Evolutionary conservation across 1,284 basidiomycete genomes (phyloP), one percentile per base, ranked within the genome.

Genomic region (Chiua sp.): DNA sequence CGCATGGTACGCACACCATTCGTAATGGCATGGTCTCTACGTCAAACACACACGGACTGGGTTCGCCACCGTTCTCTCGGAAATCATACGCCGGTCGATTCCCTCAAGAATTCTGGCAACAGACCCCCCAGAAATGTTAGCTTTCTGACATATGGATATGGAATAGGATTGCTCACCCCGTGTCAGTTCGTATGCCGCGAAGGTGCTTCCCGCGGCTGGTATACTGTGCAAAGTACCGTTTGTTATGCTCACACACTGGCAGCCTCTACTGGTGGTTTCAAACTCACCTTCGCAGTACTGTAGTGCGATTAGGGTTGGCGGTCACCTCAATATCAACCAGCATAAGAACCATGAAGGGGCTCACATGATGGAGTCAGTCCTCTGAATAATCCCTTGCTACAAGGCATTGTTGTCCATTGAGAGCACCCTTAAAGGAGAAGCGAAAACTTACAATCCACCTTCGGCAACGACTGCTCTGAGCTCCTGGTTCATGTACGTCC

Each of bases 131-230:
- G 42, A 44, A 33, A 13, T 8, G 30, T 52, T 23, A 52, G 39
- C 33, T 6, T 26, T 26, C 5, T 13, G 22, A 30, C 20, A 3
- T 28, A 12, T 33, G 49, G 22, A 32, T 26, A 50, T 33, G 28
- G 12, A 11, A 20, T 30, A 32, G 55, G 7, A 35, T 39, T 15
- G 67, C 73, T 59, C 56, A 87, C 91, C 92, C 79, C 92, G 81
- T 2, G 90, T 92, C 33, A 96, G 68, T 74, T 98, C 95, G 74
- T 92, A 98, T 0, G 91, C 92, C n/a, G 93, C 89, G 69, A 98
- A 98, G 0, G 95, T 98, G 61, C 90, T 89, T 30, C 88, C 95
- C 8, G 94, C 96, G 3, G 96, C 93, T 7, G 96, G 95, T 65
- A 96, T 92, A 72, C 93, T 91, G 58, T n/a, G 13, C 37, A 51